These are phyloP conservation scores for Tylopilus subfusipes DNA, from an alignment of 768 basidiomycete genomes.

Conservation along the genomic window DNA sequence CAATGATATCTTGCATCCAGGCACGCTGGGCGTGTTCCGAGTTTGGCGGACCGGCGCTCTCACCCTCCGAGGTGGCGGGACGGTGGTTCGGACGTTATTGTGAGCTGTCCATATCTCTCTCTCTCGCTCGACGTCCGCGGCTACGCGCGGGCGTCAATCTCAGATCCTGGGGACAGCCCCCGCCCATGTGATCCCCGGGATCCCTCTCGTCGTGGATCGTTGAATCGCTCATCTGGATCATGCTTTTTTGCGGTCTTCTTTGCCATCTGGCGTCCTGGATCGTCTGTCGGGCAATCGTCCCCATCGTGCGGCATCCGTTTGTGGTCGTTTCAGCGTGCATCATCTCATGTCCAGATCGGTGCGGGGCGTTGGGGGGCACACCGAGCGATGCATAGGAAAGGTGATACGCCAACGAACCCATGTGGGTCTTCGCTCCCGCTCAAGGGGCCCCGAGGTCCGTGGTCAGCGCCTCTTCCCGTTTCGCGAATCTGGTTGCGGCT, in stretches of 20 bases:
- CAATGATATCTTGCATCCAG: not conserved
- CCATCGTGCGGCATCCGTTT: not conserved
- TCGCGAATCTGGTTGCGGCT: not conserved
- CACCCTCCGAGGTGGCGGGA: not conserved
- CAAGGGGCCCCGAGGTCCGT: not conserved
- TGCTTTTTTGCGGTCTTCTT: not conserved
- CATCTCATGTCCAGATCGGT: not conserved
- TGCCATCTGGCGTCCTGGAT: not conserved
- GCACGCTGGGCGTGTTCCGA: slow-evolving; percentile 1
- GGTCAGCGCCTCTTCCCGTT: not conserved
- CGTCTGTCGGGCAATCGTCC: not conserved
- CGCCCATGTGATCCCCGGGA: not conserved
- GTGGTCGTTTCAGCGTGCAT: not conserved
- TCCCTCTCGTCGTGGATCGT: no score
- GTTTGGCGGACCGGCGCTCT: slow-evolving; percentile 13
- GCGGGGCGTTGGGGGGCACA: not conserved
- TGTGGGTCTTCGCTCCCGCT: not conserved
- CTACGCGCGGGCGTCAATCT: not conserved
- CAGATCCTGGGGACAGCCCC: not conserved
- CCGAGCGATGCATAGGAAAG: not conserved
- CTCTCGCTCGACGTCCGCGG: not conserved
- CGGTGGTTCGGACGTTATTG: not conserved
- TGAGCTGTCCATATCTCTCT: not conserved
- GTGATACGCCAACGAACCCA: not conserved
- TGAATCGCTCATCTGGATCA: not conserved